A percentile compares a stretch with the other conserved stretches of the same genome.
phyloP scores from a whole-genome alignment of 208 protist species.

The Vickermania ingenoplastis region DNA sequence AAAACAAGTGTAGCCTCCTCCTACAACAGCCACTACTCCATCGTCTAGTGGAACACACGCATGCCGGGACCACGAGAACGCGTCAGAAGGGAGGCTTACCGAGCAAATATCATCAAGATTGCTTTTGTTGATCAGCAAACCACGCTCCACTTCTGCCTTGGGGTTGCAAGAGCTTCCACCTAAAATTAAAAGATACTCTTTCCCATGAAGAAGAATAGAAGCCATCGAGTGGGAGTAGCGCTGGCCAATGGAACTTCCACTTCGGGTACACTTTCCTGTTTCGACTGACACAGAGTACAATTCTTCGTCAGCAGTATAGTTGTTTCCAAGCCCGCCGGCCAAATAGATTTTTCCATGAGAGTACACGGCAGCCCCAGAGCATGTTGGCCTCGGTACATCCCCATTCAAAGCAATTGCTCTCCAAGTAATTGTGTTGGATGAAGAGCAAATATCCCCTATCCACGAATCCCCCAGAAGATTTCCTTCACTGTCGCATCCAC shows the following conservation, averaged over 20 bases:
- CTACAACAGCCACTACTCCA: conserved; percentile 57
- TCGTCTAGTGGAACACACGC: conserved; percentile 33
- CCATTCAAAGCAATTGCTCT: conserved; percentile 4
- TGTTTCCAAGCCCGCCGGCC: not conserved
- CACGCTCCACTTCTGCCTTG: conserved; percentile 10
- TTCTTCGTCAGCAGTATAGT: not conserved
- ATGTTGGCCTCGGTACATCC: conserved; percentile 22
- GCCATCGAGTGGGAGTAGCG: conserved; percentile 68
- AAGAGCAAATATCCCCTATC: conserved; percentile 12
- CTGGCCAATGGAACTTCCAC: conserved; percentile 1
- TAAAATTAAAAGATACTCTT: conserved; percentile 32
- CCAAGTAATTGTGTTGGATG: conserved; percentile 17
- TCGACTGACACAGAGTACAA: not conserved
- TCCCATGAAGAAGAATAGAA: conserved; percentile 19
- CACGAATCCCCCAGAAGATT: conserved; percentile 25
- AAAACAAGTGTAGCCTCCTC: conserved; percentile 84
- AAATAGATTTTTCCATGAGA: not conserved
- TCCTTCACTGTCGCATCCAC: conserved; percentile 24
- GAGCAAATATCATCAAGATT: conserved; percentile 5
- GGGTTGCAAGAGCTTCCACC: conserved; percentile 42
- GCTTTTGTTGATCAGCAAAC: conserved; percentile 13
- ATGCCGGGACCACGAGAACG: conserved; percentile 60
- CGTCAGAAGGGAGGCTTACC: conserved; percentile 20
- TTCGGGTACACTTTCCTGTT: not conserved
- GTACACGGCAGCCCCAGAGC: conserved; percentile 31